Evolutionary conservation across 331 rosid genomes (phyloP), one percentile per base, ranked within the genome.

Genomic region (Arachis monticola): DNA sequence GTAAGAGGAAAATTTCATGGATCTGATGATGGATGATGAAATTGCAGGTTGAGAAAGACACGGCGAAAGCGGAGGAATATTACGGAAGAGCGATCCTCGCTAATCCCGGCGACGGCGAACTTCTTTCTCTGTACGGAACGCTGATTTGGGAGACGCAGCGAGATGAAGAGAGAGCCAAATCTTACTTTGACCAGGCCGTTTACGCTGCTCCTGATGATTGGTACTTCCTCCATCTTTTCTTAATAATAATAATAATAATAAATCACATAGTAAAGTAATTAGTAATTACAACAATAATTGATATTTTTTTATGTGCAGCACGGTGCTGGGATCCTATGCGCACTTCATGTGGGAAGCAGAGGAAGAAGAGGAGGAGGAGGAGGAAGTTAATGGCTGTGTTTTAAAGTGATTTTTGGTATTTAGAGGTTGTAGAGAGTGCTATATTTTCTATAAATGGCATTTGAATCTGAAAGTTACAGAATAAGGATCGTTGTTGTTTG

Each of bases 261-360:
- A 38, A 38, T 38, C 41, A 38, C 41, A 38, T 38, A 38, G 41
- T 38, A 3, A 38, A 38, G 41, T 38, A 38, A 38, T 38, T 38
- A 38, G 7, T 5, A 61, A 60, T 47, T 32, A 47, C 48, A 10
- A 50, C 30, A 31, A 27, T 40, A 7, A 2, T 41, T 2, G 7
- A 55, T 6, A 0, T 14, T 30, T 6, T 31, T n/a, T 41, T 2
- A 22, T 7, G 7, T 75, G 86, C 63, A 93, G 98, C 72, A 77
- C 65, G 79, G 91, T 93, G 42, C 69, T 88, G 87, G 98, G 98
- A 7, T 84, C 96, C 1, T 87, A 83, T 51, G 94, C 98, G 2
- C 82, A 82, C 13, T 93, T 91, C 84, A 77, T 88, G 91, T 93
- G 98, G 98, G 90, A 91, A 77, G 82, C 88, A 6, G 97, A 77